Evolutionary conservation across 352 stramenopile species (phyloP).

Genomic region (Phytophthora pini): DNA sequence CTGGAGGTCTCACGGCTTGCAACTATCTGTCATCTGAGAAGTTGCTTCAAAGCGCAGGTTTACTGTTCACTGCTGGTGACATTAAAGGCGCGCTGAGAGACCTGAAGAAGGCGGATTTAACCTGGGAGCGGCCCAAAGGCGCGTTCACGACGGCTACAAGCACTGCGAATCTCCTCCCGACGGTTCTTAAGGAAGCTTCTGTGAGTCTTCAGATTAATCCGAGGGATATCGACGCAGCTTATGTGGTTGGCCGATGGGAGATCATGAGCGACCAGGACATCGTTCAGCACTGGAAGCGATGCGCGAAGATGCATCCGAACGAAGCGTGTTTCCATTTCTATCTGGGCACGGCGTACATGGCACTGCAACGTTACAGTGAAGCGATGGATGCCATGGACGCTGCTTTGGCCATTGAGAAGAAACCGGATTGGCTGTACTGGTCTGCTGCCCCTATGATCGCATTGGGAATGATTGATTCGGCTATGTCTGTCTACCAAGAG

Average conservation of each 20-base stretch:
- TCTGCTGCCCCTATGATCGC: slow-evolving; percentile 33
- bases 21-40: slow-evolving; percentile 38
- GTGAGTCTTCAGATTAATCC: slow-evolving; percentile 33
- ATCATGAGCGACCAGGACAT: slow-evolving; percentile 29
- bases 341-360: slow-evolving; percentile 36
- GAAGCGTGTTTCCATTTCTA: slow-evolving; percentile 44
- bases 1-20: slow-evolving; percentile 30
- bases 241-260: slow-evolving; percentile 42
- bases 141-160: slow-evolving; percentile 9
- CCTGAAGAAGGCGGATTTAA: slow-evolving; percentile 33
- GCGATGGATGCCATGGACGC: slow-evolving; percentile 33
- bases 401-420: slow-evolving; percentile 34
- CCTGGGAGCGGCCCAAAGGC: slow-evolving; percentile 34
- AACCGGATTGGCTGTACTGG: slow-evolving; percentile 40
- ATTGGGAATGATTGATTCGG: slow-evolving; percentile 28
- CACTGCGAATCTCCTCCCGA: slow-evolving; percentile 17
- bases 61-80: slow-evolving; percentile 26
- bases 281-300: slow-evolving; percentile 41
- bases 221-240: slow-evolving; percentile 36
- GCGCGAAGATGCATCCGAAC: slow-evolving; percentile 35
- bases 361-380: slow-evolving; percentile 26
- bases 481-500: slow-evolving; percentile 30
- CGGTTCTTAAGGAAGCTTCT: slow-evolving; percentile 28
- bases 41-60: slow-evolving; percentile 15
- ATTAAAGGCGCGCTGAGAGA: slow-evolving; percentile 27